phyloP scores from a whole-genome alignment of 2,329 filamentous ascomycete species.

The Diaporthe amygdali region DNA sequence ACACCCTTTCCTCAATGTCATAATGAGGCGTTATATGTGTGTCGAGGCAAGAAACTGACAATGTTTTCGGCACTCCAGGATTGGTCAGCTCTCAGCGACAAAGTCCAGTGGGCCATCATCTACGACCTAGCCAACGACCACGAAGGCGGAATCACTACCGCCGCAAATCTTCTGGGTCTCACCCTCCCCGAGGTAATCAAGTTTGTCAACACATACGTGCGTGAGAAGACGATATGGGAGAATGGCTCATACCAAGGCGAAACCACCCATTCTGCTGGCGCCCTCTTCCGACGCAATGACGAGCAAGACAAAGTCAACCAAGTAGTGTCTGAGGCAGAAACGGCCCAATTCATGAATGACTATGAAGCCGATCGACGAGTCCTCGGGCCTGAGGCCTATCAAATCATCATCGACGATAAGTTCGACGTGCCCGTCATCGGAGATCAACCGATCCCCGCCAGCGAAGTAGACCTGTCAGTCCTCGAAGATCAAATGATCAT shows the following conservation, averaged over 20 bases:
- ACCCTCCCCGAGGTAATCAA: slow-evolving; percentile 17
- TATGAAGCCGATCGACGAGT: neutral
- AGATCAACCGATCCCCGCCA: too few relatives aligned
- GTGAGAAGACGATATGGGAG: slow-evolving; percentile 20
- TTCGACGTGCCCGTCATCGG: neutral
- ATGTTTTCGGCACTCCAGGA: neutral
- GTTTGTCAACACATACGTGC: slow-evolving; percentile 25
- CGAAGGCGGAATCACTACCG: slow-evolving; percentile 20
- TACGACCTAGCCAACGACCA: slow-evolving; percentile 23
- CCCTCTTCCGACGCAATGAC: neutral
- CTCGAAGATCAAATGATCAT: too few relatives aligned
- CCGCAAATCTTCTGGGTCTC: slow-evolving; percentile 23
- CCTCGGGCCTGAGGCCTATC: neutral
- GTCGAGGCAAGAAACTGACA: neutral
- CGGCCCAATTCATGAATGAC: neutral
- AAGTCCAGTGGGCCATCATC: slow-evolving; percentile 31
- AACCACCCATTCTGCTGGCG: neutral
- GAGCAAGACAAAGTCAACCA: neutral
- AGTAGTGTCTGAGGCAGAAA: neutral
- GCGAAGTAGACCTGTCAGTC: too few relatives aligned
- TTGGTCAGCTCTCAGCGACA: slow-evolving; percentile 29
- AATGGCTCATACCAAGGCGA: neutral
- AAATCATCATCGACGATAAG: neutral
- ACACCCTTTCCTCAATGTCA: too few relatives aligned
- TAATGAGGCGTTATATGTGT: too few relatives aligned